phyloP scores from a whole-genome alignment of 768 basidiomycete genomes.

The Tylopilus vinaceipallidus region DNA sequence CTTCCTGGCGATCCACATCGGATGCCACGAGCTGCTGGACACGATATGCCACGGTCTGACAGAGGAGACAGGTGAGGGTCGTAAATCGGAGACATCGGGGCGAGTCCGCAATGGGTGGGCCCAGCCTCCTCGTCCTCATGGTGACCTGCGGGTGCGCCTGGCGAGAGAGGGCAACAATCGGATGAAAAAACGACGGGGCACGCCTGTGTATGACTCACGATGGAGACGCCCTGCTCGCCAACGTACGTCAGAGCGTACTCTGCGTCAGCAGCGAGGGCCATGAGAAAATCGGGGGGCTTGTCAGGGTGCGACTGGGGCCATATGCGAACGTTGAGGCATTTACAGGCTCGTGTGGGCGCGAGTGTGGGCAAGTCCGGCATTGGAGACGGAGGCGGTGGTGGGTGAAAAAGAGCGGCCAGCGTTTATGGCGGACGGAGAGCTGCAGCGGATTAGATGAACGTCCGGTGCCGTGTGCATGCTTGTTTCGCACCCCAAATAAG shows the following conservation, averaged over 20 bases:
- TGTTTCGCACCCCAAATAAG: conserved; percentile 26
- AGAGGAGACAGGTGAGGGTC: conserved; percentile 67
- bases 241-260: conserved; percentile 58
- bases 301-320: conserved; percentile 29
- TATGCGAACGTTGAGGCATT: conserved; percentile 71
- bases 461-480: conserved; percentile 30
- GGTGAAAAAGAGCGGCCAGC: conserved; percentile 21
- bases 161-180: conserved; percentile 10
- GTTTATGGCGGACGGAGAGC: conserved; percentile 22
- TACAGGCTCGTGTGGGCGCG: conserved; percentile 49
- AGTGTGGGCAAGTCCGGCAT: conserved; percentile 26
- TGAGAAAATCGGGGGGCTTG: conserved; percentile 38
- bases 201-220: conserved; percentile 44
- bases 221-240: conserved; percentile 61
- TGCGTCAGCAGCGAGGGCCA: conserved; percentile 22
- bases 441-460: conserved; percentile 34
- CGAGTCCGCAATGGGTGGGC: conserved; percentile 41
- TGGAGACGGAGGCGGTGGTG: conserved; percentile 12
- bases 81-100: conserved; percentile 57
- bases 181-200: neutral
- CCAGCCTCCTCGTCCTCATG: conserved; percentile 55
- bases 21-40: conserved; percentile 57
- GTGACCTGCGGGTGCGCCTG: conserved; percentile 72
- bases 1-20: conserved; percentile 59
- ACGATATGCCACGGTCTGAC: conserved; percentile 65